phyloP scores from a whole-genome alignment of 495 filamentous ascomycete species.

The Neurospora africana region DNA sequence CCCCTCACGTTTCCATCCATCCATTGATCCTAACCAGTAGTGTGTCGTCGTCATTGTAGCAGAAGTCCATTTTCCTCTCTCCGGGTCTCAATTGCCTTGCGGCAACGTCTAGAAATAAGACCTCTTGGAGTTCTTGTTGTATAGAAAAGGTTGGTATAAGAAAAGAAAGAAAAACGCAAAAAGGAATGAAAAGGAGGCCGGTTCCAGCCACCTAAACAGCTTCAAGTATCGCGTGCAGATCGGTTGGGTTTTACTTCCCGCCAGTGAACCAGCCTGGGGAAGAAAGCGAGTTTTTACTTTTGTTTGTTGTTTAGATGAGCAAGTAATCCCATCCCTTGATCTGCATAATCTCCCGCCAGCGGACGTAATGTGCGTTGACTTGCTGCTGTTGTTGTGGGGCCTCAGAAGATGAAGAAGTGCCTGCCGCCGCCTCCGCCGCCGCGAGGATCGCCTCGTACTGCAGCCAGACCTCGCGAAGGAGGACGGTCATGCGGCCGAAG shows the following conservation, averaged over 20 bases:
- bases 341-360: conserved; percentile 93
- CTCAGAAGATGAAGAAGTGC: conserved; percentile 17
- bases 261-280: conserved; percentile 24
- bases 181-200: conserved; percentile 4
- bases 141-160: background rate
- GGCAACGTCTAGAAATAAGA: conserved; percentile 14
- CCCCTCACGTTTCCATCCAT: background rate
- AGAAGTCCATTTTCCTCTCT: conserved; percentile 1
- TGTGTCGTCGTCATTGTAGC: conserved; percentile 5
- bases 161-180: conserved; percentile 2
- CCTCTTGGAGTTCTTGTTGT: conserved; percentile 5
- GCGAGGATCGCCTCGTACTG: conserved; percentile 44
- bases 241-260: background rate
- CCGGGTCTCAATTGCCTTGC: conserved; percentile 15
- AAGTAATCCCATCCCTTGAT: conserved; percentile 87
- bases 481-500: conserved; percentile 70
- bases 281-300: conserved; percentile 14
- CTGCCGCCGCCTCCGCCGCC: conserved; percentile 30
- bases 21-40: background rate
- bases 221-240: conserved; percentile 19
- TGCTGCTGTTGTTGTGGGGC: conserved; percentile 31
- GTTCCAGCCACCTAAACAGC: conserved; percentile 14
- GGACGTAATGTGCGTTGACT: conserved; percentile 43
- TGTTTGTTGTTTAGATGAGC: conserved; percentile 52
- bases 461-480: conserved; percentile 77